Evolutionary conservation across 2,329 filamentous ascomycete genomes (phyloP).

Genomic region (Apiospora koreana): DNA sequence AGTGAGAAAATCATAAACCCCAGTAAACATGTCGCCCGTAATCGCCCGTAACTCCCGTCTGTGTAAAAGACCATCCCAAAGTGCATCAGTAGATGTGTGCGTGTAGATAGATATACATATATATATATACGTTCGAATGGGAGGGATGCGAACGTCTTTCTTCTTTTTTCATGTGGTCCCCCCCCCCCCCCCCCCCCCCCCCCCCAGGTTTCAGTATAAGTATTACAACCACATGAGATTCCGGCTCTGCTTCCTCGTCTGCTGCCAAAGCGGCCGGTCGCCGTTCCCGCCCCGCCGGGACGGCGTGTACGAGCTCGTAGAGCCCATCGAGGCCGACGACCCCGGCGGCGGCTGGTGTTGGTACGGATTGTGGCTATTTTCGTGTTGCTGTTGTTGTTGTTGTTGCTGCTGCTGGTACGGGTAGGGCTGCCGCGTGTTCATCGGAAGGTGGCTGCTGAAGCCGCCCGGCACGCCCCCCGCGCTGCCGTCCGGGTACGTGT

Average conservation of each 20-base stretch:
- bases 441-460: neutral
- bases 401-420: neutral
- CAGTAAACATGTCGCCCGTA: neutral
- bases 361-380: neutral
- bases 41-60: neutral
- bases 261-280: slow-evolving; percentile 53
- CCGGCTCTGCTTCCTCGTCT: slow-evolving; percentile 50
- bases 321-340: slow-evolving; percentile 8
- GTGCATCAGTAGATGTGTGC: neutral
- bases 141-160: neutral
- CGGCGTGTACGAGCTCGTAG: slow-evolving; percentile 6
- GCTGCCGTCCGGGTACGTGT: neutral
- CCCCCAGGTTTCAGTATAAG: neutral
- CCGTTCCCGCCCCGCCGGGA: slow-evolving; percentile 21
- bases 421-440: neutral
- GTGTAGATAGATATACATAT: too few species aligned
- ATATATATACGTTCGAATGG: neutral
- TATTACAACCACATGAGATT: slow-evolving; percentile 51
- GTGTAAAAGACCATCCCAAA: neutral
- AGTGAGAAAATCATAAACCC: neutral
- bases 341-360: neutral
- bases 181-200: too few species aligned
- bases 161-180: neutral
- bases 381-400: too few species aligned
- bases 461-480: neutral